A percentile compares a stretch with the other conserved stretches of the same genome.
phyloP scores from a whole-genome alignment of 2,329 filamentous ascomycete species.

The Alternaria sp. region DNA sequence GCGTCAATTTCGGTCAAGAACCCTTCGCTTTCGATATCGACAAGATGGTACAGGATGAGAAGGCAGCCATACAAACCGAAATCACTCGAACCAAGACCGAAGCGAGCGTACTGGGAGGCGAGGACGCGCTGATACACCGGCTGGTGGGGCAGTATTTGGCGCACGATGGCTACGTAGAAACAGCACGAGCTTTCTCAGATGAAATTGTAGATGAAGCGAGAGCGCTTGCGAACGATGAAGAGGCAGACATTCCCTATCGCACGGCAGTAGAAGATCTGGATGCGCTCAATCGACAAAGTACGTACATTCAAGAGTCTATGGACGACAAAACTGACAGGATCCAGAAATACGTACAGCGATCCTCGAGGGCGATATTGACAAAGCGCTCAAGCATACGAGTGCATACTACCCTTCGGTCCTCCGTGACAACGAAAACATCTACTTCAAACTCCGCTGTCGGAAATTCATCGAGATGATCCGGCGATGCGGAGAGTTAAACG shows the following conservation, averaged over 20 bases:
- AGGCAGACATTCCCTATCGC: conserved; percentile 60
- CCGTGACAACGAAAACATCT: conserved; percentile 79
- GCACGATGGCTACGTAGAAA: conserved; percentile 95
- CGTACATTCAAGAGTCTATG: conserved; percentile 36
- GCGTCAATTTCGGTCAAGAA: conserved; percentile 70
- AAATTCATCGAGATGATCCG: conserved; percentile 89
- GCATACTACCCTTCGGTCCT: conserved; percentile 83
- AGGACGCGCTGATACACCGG: conserved; percentile 82
- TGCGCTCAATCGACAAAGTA: conserved; percentile 86
- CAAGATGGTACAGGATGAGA: conserved; percentile 68
- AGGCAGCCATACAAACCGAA: conserved; percentile 46
- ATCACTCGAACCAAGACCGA: conserved; percentile 35
- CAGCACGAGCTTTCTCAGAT: conserved; percentile 84
- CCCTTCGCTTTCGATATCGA: conserved; percentile 94
- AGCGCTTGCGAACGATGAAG: conserved; percentile 69
- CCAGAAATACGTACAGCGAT: conserved; percentile 86
- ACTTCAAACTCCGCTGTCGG: conserved; percentile 86
- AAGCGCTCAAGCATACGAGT: conserved; percentile 82
- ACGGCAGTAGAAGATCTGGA: conserved; percentile 84
- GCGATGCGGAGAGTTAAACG: conserved; percentile 54
- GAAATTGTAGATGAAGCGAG: conserved; percentile 80
- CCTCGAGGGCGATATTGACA: conserved; percentile 90
- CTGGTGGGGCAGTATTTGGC: conserved; percentile 88
- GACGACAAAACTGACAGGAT: conserved; percentile 12
- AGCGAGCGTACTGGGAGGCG: conserved; percentile 60